Conservation (phyloP, 2,329 filamentous ascomycete genomes). For the Epichloe sp. region DNA sequence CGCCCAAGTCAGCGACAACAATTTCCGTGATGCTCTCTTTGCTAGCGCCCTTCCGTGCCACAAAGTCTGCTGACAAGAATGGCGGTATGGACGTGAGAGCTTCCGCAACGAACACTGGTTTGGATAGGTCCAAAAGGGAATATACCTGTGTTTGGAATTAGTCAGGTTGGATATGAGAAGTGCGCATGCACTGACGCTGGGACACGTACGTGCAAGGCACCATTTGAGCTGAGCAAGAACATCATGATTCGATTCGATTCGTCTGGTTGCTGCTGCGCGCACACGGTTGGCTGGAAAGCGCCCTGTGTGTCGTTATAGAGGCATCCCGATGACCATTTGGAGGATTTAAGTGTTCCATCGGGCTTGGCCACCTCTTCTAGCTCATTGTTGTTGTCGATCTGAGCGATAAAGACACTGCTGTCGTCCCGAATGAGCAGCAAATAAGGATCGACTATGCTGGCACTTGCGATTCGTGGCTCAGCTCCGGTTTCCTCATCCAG, state of each 20-base stretch:
- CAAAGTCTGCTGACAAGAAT: conserved; percentile 58
- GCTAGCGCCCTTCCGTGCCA: conserved; percentile 53
- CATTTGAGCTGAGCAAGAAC: conserved; percentile 65
- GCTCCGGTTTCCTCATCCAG: conserved; percentile 78
- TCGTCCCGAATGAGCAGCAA: conserved; percentile 75
- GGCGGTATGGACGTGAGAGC: conserved; percentile 68
- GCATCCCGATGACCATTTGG: conserved; percentile 72
- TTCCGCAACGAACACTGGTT: conserved; percentile 61
- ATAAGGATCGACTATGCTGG: conserved; percentile 79
- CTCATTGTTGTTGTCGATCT: conserved; percentile 66
- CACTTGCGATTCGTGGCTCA: conserved; percentile 64
- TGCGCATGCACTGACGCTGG: not conserved
- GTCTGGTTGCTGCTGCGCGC: conserved; percentile 27
- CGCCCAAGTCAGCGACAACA: conserved; percentile 73
- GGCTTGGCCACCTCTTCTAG: conserved; percentile 66
- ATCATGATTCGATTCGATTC: conserved; percentile 45
- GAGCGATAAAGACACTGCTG: conserved; percentile 62
- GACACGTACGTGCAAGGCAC: conserved; percentile 55
- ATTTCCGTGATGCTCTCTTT: conserved; percentile 69
- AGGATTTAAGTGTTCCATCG: conserved; percentile 40
- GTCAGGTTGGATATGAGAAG: not conserved
- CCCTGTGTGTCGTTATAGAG: conserved; percentile 59
- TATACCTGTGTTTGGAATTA: conserved; percentile 44
- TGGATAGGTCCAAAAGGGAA: conserved; percentile 57
- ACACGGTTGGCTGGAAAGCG: conserved; percentile 33